These are phyloP conservation scores for Magnaporthiopsis rhizophila DNA, from an alignment of 2,329 filamentous ascomycete species.

Conservation along the genomic window DNA sequence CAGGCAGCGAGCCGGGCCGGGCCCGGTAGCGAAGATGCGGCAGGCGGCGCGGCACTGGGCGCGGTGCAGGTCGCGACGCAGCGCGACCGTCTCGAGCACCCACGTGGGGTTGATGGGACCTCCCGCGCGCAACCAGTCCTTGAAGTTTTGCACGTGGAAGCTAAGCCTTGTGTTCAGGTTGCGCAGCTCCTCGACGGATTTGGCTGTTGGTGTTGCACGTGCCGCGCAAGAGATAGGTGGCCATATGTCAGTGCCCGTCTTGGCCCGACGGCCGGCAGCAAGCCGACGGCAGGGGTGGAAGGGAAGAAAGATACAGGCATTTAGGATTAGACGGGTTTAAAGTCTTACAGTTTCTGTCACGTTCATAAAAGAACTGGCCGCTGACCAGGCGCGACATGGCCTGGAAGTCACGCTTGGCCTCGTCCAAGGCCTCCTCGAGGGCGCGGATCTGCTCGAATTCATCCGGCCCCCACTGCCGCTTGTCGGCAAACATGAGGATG, in stretches of 20 bases:
- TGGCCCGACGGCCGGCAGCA: background rate
- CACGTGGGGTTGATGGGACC: slow-evolving; percentile 49
- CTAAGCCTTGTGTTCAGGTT: slow-evolving; percentile 36
- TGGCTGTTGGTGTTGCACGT: slow-evolving; percentile 26
- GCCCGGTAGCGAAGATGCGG: slow-evolving; percentile 47
- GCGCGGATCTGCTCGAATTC: slow-evolving; percentile 51
- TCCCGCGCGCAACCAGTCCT: slow-evolving; percentile 46
- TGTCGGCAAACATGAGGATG: slow-evolving; percentile 48
- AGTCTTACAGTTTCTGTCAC: slow-evolving; percentile 44
- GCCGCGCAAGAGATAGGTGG: background rate
- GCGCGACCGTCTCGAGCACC: slow-evolving; percentile 41
- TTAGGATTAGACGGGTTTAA: background rate
- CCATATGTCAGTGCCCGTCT: slow-evolving; percentile 11
- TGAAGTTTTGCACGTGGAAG: slow-evolving; percentile 40
- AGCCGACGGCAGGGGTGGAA: no score
- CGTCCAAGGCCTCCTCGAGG: slow-evolving; percentile 47
- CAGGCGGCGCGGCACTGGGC: slow-evolving; percentile 49
- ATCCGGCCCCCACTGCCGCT: slow-evolving; percentile 49
- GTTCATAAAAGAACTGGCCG: slow-evolving; percentile 49
- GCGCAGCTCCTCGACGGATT: slow-evolving; percentile 43
- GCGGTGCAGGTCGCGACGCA: slow-evolving; percentile 45
- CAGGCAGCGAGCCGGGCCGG: slow-evolving; percentile 40
- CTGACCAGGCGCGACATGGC: slow-evolving; percentile 46
- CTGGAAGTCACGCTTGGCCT: slow-evolving; percentile 54
- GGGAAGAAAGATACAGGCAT: background rate